Conservation (phyloP, 495 filamentous ascomycete species). For the Astrothelium macrocarpum region DNA sequence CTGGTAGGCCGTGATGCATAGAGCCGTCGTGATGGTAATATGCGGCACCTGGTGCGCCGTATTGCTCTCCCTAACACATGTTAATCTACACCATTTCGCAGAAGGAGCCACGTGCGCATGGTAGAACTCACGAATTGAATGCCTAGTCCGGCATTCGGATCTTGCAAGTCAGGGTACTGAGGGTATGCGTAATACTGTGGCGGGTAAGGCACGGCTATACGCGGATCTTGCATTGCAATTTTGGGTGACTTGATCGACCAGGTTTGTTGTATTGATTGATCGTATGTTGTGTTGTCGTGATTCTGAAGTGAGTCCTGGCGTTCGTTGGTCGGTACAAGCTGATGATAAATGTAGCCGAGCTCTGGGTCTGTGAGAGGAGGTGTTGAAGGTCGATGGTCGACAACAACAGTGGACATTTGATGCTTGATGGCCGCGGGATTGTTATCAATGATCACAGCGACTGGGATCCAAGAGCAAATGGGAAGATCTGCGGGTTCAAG, state of each 20-base stretch:
- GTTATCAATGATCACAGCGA: not conserved
- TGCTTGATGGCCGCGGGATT: not conserved
- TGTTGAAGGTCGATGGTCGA: constrained; percentile 21
- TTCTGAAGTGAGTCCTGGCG: constrained; percentile 13
- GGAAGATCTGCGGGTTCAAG: not conserved
- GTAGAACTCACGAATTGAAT: constrained; percentile 32
- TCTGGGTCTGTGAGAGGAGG: constrained; percentile 17
- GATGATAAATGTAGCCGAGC: constrained; percentile 20
- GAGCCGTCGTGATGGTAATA: constrained; percentile 44
- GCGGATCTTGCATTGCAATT: constrained; percentile 14
- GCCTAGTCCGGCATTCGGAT: constrained; percentile 23
- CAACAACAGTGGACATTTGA: constrained; percentile 20
- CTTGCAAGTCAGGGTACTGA: constrained; percentile 29
- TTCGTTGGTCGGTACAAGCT: constrained; percentile 21
- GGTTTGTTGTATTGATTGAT: not conserved
- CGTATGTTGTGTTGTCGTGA: not conserved
- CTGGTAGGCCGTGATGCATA: constrained; percentile 33
- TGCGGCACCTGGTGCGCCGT: constrained; percentile 19
- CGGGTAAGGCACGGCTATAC: constrained; percentile 9
- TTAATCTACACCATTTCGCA: constrained; percentile 19
- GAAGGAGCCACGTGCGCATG: not conserved
- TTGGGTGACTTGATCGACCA: constrained; percentile 17
- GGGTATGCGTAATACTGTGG: constrained; percentile 10
- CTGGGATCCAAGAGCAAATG: not conserved
- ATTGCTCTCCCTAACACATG: constrained; percentile 9